Conservation (phyloP, 768 basidiomycete genomes). For the Tricholomella constricta region DNA sequence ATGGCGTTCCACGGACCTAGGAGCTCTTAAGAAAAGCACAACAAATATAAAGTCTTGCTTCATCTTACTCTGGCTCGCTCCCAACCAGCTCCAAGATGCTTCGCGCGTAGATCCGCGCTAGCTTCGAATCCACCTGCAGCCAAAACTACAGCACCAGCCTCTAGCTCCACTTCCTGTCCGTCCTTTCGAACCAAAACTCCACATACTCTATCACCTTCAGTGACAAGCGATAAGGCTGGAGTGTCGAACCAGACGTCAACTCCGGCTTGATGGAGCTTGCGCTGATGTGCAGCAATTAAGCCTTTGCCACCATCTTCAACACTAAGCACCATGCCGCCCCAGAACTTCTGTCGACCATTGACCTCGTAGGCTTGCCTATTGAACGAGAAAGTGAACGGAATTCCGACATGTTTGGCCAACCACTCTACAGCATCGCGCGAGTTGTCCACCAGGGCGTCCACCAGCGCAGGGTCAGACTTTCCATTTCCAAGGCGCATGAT, state of each 20-base stretch:
- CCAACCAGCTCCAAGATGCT: constrained; percentile 64
- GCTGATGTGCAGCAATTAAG: constrained; percentile 56
- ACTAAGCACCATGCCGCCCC: constrained; percentile 68
- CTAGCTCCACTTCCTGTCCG: constrained; percentile 38
- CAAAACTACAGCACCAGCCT: constrained; percentile 50
- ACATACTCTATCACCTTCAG: constrained; percentile 39
- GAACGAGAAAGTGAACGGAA: constrained; percentile 62
- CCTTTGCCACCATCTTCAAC: constrained; percentile 72
- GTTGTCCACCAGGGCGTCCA: constrained; percentile 51
- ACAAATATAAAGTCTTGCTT: constrained; percentile 7
- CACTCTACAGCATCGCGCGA: constrained; percentile 61
- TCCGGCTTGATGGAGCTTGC: constrained; percentile 48
- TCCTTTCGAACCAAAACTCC: constrained; percentile 48
- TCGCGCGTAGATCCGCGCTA: constrained; percentile 47
- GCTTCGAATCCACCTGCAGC: constrained; percentile 73
- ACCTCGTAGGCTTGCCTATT: constrained; percentile 71
- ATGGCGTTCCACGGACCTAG: constrained; percentile 71
- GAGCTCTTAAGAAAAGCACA: background rate
- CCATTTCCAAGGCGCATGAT: constrained; percentile 61
- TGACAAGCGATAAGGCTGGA: constrained; percentile 42
- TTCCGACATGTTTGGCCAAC: constrained; percentile 50
- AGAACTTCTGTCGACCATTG: constrained; percentile 62
- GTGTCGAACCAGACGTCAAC: constrained; percentile 62
- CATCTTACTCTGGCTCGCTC: constrained; percentile 49
- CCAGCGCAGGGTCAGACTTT: constrained; percentile 50